Evolutionary conservation across 1,139 yeast species (phyloP).

Genomic region (Nakaseomyces delphensis): DNA sequence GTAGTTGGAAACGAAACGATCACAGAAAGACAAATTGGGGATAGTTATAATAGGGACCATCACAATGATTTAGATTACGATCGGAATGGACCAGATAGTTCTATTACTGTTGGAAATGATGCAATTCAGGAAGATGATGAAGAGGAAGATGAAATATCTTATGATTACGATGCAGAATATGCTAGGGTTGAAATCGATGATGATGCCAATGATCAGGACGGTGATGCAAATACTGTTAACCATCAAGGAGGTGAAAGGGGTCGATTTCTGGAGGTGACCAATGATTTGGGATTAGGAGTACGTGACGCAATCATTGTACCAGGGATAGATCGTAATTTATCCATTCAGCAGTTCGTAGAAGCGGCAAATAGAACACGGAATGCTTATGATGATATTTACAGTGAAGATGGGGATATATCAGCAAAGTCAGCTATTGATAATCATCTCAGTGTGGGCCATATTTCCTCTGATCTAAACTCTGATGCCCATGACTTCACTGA

Average conservation of each 20-base stretch:
- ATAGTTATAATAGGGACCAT: neutral
- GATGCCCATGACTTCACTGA: conserved; percentile 20
- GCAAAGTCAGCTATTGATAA: conserved; percentile 6
- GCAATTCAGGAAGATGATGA: conserved; percentile 9
- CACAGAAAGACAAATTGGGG: neutral
- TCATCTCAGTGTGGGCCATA: conserved; percentile 7
- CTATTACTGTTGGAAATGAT: neutral
- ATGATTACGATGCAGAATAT: conserved; percentile 19
- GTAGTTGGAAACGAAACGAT: neutral
- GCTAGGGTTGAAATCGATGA: conserved; percentile 15
- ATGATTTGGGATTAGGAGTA: neutral
- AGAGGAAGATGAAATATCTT: conserved; percentile 16
- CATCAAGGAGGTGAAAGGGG: conserved; percentile 6
- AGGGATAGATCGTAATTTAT: conserved; percentile 11
- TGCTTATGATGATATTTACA: conserved; percentile 17
- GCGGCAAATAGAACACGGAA: conserved; percentile 17
- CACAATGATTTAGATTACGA: neutral
- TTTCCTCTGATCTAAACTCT: conserved; percentile 1
- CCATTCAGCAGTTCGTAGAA: conserved; percentile 23
- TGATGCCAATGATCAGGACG: conserved; percentile 16
- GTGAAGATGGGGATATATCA: conserved; percentile 10
- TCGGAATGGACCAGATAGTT: neutral
- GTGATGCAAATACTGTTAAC: too few relatives aligned
- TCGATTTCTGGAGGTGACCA: neutral
- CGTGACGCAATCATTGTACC: conserved; percentile 6